Conservation (phyloP, 164 flowering plant genomes). For the Aristolochia fimbriata region DNA sequence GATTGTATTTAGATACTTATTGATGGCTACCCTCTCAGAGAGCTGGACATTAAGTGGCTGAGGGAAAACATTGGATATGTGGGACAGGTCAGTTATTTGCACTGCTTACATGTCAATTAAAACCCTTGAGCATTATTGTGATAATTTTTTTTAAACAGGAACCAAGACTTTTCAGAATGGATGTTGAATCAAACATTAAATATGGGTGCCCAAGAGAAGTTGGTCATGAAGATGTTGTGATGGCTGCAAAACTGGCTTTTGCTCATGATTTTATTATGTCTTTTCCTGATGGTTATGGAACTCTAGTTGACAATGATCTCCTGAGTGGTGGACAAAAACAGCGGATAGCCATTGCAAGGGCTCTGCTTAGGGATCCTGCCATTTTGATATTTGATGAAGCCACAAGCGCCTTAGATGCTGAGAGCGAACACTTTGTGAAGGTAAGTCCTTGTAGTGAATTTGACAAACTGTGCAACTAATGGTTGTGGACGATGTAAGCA, state of each 20-base stretch:
- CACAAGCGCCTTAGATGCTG: slow-evolving; percentile 93
- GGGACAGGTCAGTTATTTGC: slow-evolving; percentile 55
- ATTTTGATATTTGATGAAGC: slow-evolving; percentile 96
- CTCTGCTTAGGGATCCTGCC: slow-evolving; percentile 74
- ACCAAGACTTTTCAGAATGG: slow-evolving; percentile 83
- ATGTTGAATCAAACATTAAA: slow-evolving; percentile 69
- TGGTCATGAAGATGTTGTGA: slow-evolving; percentile 65
- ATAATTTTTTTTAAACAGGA: slow-evolving; percentile 34
- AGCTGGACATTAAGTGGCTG: slow-evolving; percentile 74
- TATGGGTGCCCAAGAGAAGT: slow-evolving; percentile 71
- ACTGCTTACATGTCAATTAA: not conserved
- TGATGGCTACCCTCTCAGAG: slow-evolving; percentile 66
- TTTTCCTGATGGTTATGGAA: slow-evolving; percentile 79
- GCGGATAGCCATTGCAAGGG: slow-evolving; percentile 91
- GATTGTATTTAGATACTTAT: slow-evolving; percentile 47
- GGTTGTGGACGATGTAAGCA: too few species aligned
- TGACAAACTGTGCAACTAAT: not conserved
- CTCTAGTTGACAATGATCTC: slow-evolving; percentile 84
- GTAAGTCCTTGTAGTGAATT: not conserved
- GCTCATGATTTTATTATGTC: slow-evolving; percentile 78
- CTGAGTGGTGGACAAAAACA: slow-evolving; percentile 99
- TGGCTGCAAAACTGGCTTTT: slow-evolving; percentile 89
- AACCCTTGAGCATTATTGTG: not conserved
- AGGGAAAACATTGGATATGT: slow-evolving; percentile 80
- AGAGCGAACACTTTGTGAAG: slow-evolving; percentile 86